Evolutionary conservation across 768 basidiomycete genomes (phyloP).

Genomic region (Leucogyrophana mollusca): DNA sequence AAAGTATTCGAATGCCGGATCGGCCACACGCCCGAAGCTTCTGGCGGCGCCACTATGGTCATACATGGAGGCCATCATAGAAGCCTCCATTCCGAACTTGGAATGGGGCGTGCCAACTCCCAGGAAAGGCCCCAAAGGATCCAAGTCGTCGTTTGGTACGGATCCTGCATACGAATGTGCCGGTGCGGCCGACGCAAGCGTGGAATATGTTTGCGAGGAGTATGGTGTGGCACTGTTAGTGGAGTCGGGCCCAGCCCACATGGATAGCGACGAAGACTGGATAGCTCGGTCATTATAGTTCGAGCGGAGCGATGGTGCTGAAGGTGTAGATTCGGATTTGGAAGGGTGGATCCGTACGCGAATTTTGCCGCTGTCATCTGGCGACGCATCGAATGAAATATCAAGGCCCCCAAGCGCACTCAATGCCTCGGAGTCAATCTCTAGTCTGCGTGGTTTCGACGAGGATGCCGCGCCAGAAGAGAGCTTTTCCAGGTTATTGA

Average conservation of each 20-base stretch:
- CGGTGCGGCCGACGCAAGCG: conserved; percentile 33
- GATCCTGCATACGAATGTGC: conserved; percentile 35
- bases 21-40: conserved; percentile 25
- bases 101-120: conserved; percentile 42
- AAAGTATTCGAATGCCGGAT: conserved; percentile 29
- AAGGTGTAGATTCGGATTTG: conserved; percentile 38
- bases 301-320: conserved; percentile 9
- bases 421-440: conserved; percentile 47
- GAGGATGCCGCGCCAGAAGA: conserved; percentile 29
- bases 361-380: conserved; percentile 67
- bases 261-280: conserved; percentile 16
- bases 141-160: conserved; percentile 29
- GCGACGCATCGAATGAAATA: conserved; percentile 70
- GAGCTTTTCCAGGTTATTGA: conserved; percentile 36
- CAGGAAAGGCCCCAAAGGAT: conserved; percentile 54
- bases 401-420: conserved; percentile 55
- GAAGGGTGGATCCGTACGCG: conserved; percentile 71
- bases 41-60: conserved; percentile 19
- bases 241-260: conserved; percentile 23
- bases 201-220: conserved; percentile 18
- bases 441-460: conserved; percentile 43
- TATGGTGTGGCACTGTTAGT: conserved; percentile 6
- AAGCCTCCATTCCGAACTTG: conserved; percentile 21
- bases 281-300: conserved; percentile 12
- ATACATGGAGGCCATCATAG: conserved; percentile 20